phyloP scores from a whole-genome alignment of 257 asterid genomes.

The Jasminum sambac region DNA sequence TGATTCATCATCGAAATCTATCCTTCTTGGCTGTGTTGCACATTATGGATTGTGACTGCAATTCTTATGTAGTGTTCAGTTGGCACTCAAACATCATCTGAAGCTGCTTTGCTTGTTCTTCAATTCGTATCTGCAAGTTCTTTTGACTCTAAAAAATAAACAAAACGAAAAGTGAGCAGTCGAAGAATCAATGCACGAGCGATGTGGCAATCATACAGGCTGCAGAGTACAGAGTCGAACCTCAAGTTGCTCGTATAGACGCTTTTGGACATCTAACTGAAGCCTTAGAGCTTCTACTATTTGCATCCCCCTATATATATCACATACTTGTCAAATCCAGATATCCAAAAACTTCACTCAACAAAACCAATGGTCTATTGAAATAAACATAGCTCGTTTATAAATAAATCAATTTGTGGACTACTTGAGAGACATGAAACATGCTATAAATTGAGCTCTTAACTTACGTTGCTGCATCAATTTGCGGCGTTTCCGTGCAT shows the following conservation, averaged over 20 bases:
- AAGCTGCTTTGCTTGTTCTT: constrained; percentile 50
- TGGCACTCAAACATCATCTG: constrained; percentile 35
- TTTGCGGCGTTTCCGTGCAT: neutral
- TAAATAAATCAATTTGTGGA: too few species aligned
- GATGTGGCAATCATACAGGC: neutral
- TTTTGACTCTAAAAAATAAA: constrained; percentile 31
- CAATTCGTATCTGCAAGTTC: constrained; percentile 42
- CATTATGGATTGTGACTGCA: neutral
- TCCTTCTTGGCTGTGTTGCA: neutral
- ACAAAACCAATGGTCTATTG: neutral
- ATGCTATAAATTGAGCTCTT: too few species aligned
- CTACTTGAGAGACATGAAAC: too few species aligned
- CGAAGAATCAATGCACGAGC: neutral
- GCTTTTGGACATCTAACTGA: constrained; percentile 39
- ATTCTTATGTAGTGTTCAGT: constrained; percentile 20
- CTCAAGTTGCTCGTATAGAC: constrained; percentile 40
- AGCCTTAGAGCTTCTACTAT: constrained; percentile 40
- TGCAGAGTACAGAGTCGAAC: constrained; percentile 11
- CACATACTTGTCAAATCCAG: neutral
- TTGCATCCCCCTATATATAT: constrained; percentile 27
- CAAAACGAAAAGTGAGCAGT: neutral
- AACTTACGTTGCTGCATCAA: constrained; percentile 36
- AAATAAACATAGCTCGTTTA: too few species aligned
- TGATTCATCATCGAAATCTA: neutral
- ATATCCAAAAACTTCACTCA: neutral